Base-by-base conservation (phyloP, 768 basidiomycete species). In the Suillus hirtellus region DNA sequence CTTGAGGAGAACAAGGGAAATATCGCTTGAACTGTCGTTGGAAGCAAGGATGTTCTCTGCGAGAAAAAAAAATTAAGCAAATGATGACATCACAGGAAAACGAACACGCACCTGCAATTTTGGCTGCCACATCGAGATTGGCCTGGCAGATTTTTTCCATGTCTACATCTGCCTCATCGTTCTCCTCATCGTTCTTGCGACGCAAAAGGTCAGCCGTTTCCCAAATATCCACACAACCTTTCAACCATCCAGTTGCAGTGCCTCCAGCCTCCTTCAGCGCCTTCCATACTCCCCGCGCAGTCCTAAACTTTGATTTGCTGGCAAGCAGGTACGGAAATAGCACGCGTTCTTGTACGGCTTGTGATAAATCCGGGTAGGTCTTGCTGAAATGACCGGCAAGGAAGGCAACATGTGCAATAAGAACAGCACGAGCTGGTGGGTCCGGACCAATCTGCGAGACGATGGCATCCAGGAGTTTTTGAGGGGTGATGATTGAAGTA, bases 251-350 rank as follows among this genome's bases (percentile, higher is more conserved):
- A 6, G 50, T 71, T 53, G 69, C 73, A 60, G 64, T 67, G 62
- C 73, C 66, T n/a, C 65, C 66, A 58, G 71, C 56, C 14, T 79
- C 80, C n/a, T 69, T 73, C 62, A 95, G 71, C n/a, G 83, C 74
- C 61, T 87, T 87, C 94, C 94, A 96, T 0, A 87, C 84, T n/a
- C 81, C 71, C 24, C 84, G 81, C 0, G 86, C 81, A 0, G 85
- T 89, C 70, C 86, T 88, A 64, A 88, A 83, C 59, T 88, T 82
- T 3, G 89, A 75, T 69, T 90, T 93, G 8, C 91, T 89, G 67
- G 85, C 89, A 17, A 96, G 72, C 50, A 96, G 76, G 69, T 86
- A 85, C 0, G 93, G 90, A 70, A 93, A 90, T 60, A 96, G 74
- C 1, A 88, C 71, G 38, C 78, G 75, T 65, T 84, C 77, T 64